A percentile compares a stretch with the other conserved stretches of the same genome.
Evolutionary conservation across 164 flowering plant genomes (phyloP).

Genomic region (Kingdonia uniflora): DNA sequence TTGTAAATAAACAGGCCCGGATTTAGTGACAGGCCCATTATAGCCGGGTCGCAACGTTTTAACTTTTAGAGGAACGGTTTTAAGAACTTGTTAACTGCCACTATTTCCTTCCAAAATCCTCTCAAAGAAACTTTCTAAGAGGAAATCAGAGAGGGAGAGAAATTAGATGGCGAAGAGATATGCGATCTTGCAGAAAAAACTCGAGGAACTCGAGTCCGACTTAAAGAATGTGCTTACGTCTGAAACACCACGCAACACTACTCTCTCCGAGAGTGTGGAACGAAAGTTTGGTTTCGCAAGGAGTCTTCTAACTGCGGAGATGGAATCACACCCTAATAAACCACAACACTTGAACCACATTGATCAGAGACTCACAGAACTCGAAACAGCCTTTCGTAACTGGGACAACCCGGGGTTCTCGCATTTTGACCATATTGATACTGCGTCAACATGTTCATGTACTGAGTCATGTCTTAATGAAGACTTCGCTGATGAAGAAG

Average conservation of each 20-base stretch:
- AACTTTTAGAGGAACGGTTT: too few species aligned
- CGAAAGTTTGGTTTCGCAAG: conserved; percentile 18
- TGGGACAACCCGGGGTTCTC: conserved; percentile 9
- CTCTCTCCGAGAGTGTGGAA: conserved; percentile 11
- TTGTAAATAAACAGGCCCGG: too few species aligned
- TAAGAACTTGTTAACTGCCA: too few species aligned
- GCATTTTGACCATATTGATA: conserved; percentile 1
- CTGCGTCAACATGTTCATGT: conserved; percentile 23
- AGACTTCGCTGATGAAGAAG: conserved; percentile 12
- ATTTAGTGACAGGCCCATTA: too few species aligned
- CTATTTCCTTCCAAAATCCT: too few species aligned
- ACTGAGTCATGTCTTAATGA: conserved; percentile 31
- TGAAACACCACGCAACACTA: conserved; percentile 4
- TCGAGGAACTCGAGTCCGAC: conserved; percentile 25
- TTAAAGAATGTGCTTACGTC: conserved; percentile 9
- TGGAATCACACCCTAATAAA: conserved; percentile 16
- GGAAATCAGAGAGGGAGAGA: background rate
- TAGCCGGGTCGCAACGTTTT: background rate
- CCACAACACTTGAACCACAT: conserved; percentile 25
- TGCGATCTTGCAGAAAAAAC: conserved; percentile 26
- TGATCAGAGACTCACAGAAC: conserved; percentile 12
- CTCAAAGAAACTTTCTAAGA: background rate
- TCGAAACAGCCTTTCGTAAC: conserved; percentile 18
- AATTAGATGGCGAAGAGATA: conserved; percentile 19
- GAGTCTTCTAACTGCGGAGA: conserved; percentile 27